These are phyloP conservation scores for Ascochyta pisi DNA, from an alignment of 2,329 filamentous ascomycete species.

Conservation along the genomic window DNA sequence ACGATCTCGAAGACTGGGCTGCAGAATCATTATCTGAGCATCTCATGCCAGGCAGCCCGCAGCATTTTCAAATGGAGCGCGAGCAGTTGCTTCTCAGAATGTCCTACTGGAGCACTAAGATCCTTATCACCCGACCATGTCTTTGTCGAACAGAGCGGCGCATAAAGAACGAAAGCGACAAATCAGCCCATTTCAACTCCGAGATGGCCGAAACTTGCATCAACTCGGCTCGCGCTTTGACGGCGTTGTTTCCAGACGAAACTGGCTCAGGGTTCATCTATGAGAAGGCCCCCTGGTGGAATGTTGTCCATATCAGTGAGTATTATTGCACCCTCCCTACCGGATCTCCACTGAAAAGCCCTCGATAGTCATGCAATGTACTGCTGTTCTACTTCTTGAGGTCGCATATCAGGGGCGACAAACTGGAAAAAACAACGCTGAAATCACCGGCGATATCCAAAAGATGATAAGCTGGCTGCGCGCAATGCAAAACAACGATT, in stretches of 20 bases:
- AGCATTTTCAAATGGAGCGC: conserved; percentile 8
- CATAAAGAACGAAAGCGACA: conserved; percentile 26
- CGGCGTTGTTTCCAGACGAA: conserved; percentile 42
- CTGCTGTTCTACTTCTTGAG: conserved; percentile 48
- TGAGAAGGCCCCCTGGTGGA: conserved; percentile 50
- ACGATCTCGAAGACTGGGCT: conserved; percentile 44
- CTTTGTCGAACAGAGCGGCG: conserved; percentile 41
- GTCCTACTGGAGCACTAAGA: conserved; percentile 41
- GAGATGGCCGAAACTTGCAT: conserved; percentile 44
- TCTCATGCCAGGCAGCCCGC: background rate
- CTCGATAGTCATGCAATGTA: conserved; percentile 46
- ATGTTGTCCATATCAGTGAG: conserved; percentile 45
- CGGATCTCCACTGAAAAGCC: background rate
- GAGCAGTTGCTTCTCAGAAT: conserved; percentile 33
- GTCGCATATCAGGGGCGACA: conserved; percentile 41
- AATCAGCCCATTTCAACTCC: conserved; percentile 43
- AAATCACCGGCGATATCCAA: conserved; percentile 40
- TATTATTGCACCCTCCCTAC: background rate
- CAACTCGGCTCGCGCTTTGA: conserved; percentile 41
- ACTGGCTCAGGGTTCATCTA: conserved; percentile 38
- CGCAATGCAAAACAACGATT: conserved; percentile 37
- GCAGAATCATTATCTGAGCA: conserved; percentile 19
- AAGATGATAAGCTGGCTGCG: conserved; percentile 46
- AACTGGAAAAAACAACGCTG: conserved; percentile 29
- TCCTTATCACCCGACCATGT: conserved; percentile 48